Conservation (phyloP, 2,329 filamentous ascomycete genomes). For the Diaporthe ilicicola region DNA sequence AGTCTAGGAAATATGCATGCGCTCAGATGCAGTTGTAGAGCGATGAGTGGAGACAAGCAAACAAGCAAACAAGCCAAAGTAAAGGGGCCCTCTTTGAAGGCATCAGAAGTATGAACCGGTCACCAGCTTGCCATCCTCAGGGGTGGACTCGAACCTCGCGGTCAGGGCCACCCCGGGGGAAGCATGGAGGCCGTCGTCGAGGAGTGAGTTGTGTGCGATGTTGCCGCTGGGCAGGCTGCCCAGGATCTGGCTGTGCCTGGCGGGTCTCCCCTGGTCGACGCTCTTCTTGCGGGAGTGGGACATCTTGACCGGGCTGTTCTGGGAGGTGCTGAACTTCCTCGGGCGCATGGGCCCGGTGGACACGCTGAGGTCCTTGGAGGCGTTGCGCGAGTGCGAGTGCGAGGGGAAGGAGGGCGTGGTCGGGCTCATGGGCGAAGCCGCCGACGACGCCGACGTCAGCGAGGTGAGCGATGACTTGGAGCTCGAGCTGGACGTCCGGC, state of each 20-base stretch:
- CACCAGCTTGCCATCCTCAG: constrained; percentile 26
- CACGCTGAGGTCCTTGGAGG: constrained; percentile 23
- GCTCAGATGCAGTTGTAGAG: neutral
- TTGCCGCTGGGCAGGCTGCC: constrained; percentile 29
- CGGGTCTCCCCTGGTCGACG: constrained; percentile 27
- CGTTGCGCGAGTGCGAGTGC: constrained; percentile 12
- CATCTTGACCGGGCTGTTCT: constrained; percentile 30
- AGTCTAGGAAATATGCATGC: neutral
- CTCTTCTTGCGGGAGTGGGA: constrained; percentile 29
- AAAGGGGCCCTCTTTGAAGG: neutral
- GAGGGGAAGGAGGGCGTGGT: constrained; percentile 20
- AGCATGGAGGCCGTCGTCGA: constrained; percentile 14
- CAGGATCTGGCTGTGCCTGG: constrained; percentile 31
- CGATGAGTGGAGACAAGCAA: neutral
- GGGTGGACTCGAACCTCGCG: constrained; percentile 32
- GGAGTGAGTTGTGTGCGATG: constrained; percentile 18
- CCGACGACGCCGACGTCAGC: constrained; percentile 16
- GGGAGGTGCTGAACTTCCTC: constrained; percentile 33
- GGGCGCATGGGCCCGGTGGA: constrained; percentile 12
- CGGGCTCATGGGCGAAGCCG: constrained; percentile 26
- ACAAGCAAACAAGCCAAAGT: neutral
- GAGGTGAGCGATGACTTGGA: constrained; percentile 31
- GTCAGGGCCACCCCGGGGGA: constrained; percentile 29
- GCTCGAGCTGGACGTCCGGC: constrained; percentile 29
- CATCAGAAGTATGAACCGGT: constrained; percentile 30